phyloP scores from a whole-genome alignment of 2,329 filamentous ascomycete species.

The Metarhizium anisopliae region DNA sequence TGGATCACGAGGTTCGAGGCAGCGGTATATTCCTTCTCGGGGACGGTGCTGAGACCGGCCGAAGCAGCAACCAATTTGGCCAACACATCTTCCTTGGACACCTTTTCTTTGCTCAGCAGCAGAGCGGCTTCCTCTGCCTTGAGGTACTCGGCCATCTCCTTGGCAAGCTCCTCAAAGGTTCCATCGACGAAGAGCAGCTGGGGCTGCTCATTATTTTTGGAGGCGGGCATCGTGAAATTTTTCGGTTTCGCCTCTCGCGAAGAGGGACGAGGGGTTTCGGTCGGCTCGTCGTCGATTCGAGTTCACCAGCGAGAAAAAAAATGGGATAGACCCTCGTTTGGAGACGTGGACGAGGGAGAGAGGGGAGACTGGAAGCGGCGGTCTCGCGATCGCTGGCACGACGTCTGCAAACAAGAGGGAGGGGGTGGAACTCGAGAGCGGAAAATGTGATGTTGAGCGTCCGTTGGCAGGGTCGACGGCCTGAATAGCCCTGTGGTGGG shows the following conservation, averaged over 20 bases:
- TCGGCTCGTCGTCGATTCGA: slow-evolving; percentile 5
- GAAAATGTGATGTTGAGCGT: slow-evolving; percentile 19
- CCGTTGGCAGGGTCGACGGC: slow-evolving; percentile 19
- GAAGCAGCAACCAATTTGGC: slow-evolving; percentile 83
- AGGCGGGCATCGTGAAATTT: slow-evolving; percentile 16
- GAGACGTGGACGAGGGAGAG: slow-evolving; percentile 14
- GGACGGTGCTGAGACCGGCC: slow-evolving; percentile 67
- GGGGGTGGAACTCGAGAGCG: slow-evolving; percentile 14
- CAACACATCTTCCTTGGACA: slow-evolving; percentile 69
- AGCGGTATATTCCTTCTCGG: slow-evolving; percentile 93
- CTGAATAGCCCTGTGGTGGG: slow-evolving; percentile 31
- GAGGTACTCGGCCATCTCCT: slow-evolving; percentile 92
- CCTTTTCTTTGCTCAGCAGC: slow-evolving; percentile 61
- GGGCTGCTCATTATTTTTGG: slow-evolving; percentile 38
- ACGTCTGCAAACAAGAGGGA: slow-evolving; percentile 8
- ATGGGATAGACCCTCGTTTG: neutral
- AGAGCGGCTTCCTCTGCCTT: slow-evolving; percentile 72
- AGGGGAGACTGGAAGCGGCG: slow-evolving; percentile 11
- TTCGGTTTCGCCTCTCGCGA: neutral
- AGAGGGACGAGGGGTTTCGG: slow-evolving; percentile 8
- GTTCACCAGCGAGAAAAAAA: neutral
- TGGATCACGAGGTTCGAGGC: slow-evolving; percentile 96
- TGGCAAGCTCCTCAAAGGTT: slow-evolving; percentile 82
- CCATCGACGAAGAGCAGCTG: slow-evolving; percentile 77
- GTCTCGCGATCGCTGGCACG: slow-evolving; percentile 13